Evolutionary conservation across 148 eudicot genomes (phyloP).

Genomic region (Silene uniflora): DNA sequence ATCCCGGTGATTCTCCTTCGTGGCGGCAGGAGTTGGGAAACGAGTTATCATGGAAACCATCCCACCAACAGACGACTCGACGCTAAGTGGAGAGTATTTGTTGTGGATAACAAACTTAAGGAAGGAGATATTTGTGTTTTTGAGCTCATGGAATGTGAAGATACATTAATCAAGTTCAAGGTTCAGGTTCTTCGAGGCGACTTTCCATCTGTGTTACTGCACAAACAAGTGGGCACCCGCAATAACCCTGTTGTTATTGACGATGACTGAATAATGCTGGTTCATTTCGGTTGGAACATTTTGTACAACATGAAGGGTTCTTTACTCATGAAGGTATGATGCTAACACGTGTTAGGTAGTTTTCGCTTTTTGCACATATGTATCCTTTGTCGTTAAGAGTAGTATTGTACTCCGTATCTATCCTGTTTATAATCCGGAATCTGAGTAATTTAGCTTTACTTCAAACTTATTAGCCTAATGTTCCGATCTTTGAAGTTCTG

Average conservation of each 20-base stretch:
- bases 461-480: neutral
- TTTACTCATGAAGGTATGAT: neutral
- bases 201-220: conserved; percentile 31
- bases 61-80: conserved; percentile 20
- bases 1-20: conserved; percentile 30
- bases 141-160: conserved; percentile 33
- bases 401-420: neutral
- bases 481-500: neutral
- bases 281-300: neutral
- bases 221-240: conserved; percentile 14
- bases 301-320: neutral
- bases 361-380: neutral
- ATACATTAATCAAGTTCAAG: conserved; percentile 25
- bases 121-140: conserved; percentile 51
- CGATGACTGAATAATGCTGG: neutral
- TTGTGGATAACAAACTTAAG: conserved; percentile 35
- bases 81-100: conserved; percentile 35
- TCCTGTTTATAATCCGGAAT: neutral
- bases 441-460: neutral
- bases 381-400: neutral
- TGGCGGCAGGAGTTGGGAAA: conserved; percentile 41
- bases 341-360: conserved; percentile 4
- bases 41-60: conserved; percentile 18
- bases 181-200: conserved; percentile 47
- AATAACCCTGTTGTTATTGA: conserved; percentile 25